Evolutionary conservation across 768 basidiomycete genomes (phyloP), one percentile per base, ranked within the genome.

Genomic region (Hebeloma cylindrosporum): DNA sequence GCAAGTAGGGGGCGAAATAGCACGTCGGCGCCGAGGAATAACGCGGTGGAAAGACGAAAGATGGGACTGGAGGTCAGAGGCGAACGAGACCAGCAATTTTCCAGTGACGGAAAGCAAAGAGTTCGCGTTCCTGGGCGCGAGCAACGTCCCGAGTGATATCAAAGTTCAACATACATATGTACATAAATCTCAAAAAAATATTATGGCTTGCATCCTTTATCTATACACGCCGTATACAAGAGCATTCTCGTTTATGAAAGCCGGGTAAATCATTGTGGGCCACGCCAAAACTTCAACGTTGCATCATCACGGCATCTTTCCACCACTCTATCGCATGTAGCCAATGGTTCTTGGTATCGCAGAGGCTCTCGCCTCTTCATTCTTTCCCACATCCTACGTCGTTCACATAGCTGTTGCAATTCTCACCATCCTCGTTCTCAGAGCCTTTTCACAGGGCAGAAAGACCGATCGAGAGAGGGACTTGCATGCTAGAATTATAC

Each of bases 391-490:
- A 0, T 63, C 76, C 45, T 88, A 87, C 64, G 73, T 76, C 47
- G 58, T 74, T 10, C 84, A 83, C 50, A 73, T 72, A 8, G 50
- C 69, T 30, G 36, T 79, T n/a, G 68, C 61, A 14, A 39, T 82
- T 9, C 43, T 77, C 7, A 60, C 61, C 4, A 43, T 81, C 29
- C 64, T 78, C 21, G 70, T 79, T 18, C 60, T 82, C 17, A 74
- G 75, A 38, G 72, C 80, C 13, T 79, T 85, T 59, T 70, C 79
- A 4, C 86, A 87, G 62, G 88, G 88, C 17, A 72, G 81, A 1
- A 71, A 64, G n/a, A 89, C 88, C 3, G 79, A 64, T 48, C 67
- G 90, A 16, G 88, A 92, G 51, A 71, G 89, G 38, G 82, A 86
- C 57, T 67, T 93, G 33, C 87, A 91, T 68, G 81, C 79, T 0